phyloP scores from a whole-genome alignment of 2,329 filamentous ascomycete genomes.

The Lachnellula suecica region DNA sequence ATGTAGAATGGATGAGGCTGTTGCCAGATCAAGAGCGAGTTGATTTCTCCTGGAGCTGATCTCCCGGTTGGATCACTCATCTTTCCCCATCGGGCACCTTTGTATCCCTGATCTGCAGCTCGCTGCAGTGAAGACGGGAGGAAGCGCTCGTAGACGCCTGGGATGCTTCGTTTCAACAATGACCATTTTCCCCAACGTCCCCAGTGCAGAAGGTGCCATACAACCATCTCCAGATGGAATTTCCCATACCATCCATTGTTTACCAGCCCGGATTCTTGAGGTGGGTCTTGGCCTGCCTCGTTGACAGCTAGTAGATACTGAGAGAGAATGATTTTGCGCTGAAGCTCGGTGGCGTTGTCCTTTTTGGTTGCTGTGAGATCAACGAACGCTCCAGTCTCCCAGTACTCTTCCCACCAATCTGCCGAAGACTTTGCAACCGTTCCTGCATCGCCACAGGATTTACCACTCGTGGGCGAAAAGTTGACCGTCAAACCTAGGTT shows the following conservation, averaged over 20 bases:
- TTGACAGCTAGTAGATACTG: slow-evolving; percentile 46
- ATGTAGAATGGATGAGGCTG: slow-evolving; percentile 62
- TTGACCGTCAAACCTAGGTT: slow-evolving; percentile 17
- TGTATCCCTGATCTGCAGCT: slow-evolving; percentile 35
- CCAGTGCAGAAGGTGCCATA: slow-evolving; percentile 44
- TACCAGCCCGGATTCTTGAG: slow-evolving; percentile 45
- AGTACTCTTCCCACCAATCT: slow-evolving; percentile 25
- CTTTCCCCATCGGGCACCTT: slow-evolving; percentile 46
- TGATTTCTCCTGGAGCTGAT: slow-evolving; percentile 59
- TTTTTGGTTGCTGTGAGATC: slow-evolving; percentile 38
- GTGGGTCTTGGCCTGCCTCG: slow-evolving; percentile 37
- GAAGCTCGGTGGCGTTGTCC: slow-evolving; percentile 40
- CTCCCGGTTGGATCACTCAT: slow-evolving; percentile 57
- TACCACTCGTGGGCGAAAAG: slow-evolving; percentile 10
- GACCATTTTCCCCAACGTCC: slow-evolving; percentile 38
- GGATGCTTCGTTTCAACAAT: slow-evolving; percentile 38
- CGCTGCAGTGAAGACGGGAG: slow-evolving; percentile 32
- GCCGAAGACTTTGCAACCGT: slow-evolving; percentile 9
- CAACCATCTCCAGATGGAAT: slow-evolving; percentile 45
- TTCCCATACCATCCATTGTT: slow-evolving; percentile 49
- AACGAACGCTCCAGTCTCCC: slow-evolving; percentile 41
- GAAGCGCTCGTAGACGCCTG: slow-evolving; percentile 36
- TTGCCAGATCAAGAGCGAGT: slow-evolving; percentile 61
- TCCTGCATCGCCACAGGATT: background rate
- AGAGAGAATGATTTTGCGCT: slow-evolving; percentile 43